Conservation (phyloP, 1,139 yeast species). For the Arxiozyma telluris region DNA sequence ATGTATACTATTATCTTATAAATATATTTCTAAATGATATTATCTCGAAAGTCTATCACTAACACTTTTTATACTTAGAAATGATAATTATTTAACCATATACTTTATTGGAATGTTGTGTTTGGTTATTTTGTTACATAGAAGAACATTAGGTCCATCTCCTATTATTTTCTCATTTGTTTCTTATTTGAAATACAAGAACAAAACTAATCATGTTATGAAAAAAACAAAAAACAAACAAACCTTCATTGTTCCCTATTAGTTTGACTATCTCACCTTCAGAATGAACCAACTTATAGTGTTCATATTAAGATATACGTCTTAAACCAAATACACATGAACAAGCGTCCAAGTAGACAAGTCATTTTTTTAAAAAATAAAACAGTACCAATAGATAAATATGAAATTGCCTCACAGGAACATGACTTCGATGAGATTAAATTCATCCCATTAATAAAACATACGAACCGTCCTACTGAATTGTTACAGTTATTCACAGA, state of each 20-base stretch:
- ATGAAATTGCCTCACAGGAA: slow-evolving; percentile 36
- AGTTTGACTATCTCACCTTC: background rate
- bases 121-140: too few species aligned
- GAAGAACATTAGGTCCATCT: too few species aligned
- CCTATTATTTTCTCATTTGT: too few species aligned
- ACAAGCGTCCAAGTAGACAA: background rate
- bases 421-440: slow-evolving; percentile 34
- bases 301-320: too few species aligned
- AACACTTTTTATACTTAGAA: too few species aligned
- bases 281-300: too few species aligned
- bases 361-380: slow-evolving; percentile 45
- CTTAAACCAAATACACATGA: background rate
- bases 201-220: background rate
- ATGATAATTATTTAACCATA: background rate
- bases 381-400: slow-evolving; percentile 59
- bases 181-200: background rate
- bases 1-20: background rate
- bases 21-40: too few species aligned
- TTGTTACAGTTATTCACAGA: slow-evolving; percentile 39
- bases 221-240: too few species aligned
- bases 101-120: too few species aligned
- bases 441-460: slow-evolving; percentile 65
- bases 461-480: slow-evolving; percentile 42
- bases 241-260: too few species aligned
- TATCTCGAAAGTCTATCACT: too few species aligned